Base-by-base conservation (phyloP, 352 stramenopile species). In the Globisporangium ultimum region DNA sequence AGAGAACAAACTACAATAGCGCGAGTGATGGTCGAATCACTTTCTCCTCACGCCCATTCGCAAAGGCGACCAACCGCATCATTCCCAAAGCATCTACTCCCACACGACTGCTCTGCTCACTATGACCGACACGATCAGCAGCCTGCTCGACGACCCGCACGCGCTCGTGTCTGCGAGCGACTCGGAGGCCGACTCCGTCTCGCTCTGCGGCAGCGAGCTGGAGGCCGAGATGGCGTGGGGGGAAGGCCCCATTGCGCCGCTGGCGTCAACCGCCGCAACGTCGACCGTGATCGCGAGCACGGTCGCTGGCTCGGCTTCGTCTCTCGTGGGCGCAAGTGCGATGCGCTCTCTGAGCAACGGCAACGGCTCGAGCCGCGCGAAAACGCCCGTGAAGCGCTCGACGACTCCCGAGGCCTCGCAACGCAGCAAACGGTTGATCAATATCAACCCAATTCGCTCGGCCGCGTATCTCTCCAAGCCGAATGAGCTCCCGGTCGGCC, bases 161-260 rank as follows among this genome's bases (percentile, higher is more conserved):
- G 38, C 60, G n/a, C 48, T 52, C 61, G 61, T 64, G 34, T 60
- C 48, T 6, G 22, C 71, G 28, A 83, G 79, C 64, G 79, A 91
- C 59, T 91, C 82, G 38, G 82, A 91, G 57, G 65, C 67, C 9
- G 73, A 83, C 40, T 73, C 80, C 24, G 80, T 63, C 48, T 92
- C 82, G 38, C 75, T 90, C 14, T 90, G 80, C 62, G 80, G 77
- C 46, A 90, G 80, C 43, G 82, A 92, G 36, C 58, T 90, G 51
- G 82, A 92, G 69, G 57, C 80, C 7, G 82, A 92, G 55, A 90
- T 90, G 80, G 71, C 80, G 2, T 92, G 80, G 80, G 80, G 80
- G 7, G 80, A 92, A 60, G 82, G 82, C 6, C 80, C 82, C 14
- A 90, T 92, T 56, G 80, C 82, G 11, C 82, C 80, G n/a, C 59